phyloP scores from a whole-genome alignment of 768 basidiomycete species.

The Piloderma croceum region DNA sequence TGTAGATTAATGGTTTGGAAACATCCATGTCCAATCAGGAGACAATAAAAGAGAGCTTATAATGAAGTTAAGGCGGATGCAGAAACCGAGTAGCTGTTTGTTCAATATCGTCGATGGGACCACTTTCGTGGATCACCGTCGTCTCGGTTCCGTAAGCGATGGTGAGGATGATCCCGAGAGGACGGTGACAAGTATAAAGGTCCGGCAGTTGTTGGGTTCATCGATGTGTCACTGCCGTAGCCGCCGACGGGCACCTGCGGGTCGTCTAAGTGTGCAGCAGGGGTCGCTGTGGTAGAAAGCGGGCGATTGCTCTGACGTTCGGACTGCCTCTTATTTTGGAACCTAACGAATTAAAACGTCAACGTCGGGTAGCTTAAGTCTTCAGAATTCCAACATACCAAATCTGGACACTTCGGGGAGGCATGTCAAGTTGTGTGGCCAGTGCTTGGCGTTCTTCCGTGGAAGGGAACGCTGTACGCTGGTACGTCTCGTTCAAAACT shows the following conservation, averaged over 20 bases:
- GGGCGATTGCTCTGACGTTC: conserved; percentile 76
- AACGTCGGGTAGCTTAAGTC: conserved; percentile 12
- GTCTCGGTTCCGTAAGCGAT: conserved; percentile 26
- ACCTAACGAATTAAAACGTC: conserved; percentile 45
- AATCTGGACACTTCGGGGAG: conserved; percentile 79
- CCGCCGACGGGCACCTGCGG: conserved; percentile 23
- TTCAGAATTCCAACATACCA: conserved; percentile 45
- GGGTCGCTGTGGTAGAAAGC: conserved; percentile 39
- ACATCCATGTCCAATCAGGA: conserved; percentile 28
- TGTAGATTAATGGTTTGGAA: conserved; percentile 30
- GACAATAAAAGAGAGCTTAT: conserved; percentile 13
- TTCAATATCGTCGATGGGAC: conserved; percentile 42
- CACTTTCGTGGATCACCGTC: conserved; percentile 45
- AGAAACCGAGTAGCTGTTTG: conserved; percentile 25
- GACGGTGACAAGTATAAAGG: conserved; percentile 36
- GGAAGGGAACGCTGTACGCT: conserved; percentile 79
- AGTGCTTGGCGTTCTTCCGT: conserved; percentile 79
- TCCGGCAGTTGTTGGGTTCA: conserved; percentile 26
- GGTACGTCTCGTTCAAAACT: conserved; percentile 75
- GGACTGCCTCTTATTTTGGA: conserved; percentile 82
- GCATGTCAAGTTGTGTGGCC: conserved; percentile 77
- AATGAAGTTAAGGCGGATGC: conserved; percentile 7
- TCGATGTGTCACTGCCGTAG: conserved; percentile 29
- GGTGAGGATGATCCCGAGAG: conserved; percentile 34
- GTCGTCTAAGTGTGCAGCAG: conserved; percentile 41